These are phyloP conservation scores for Phoma sp. DNA, from an alignment of 2,329 filamentous ascomycete species.

Conservation along the genomic window DNA sequence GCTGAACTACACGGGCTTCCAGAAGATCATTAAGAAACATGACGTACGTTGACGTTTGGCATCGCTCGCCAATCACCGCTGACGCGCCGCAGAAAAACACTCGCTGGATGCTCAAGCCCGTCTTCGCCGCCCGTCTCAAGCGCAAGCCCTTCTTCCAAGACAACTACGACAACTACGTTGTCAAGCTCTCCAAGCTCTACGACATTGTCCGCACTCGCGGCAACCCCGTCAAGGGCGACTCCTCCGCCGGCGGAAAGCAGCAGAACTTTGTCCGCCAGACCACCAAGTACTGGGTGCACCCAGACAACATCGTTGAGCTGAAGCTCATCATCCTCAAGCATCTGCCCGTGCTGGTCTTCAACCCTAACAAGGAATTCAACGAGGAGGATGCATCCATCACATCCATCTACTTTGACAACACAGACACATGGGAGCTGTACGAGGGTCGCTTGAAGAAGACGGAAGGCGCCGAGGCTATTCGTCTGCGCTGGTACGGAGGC, in stretches of 20 bases:
- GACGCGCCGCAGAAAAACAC: slow-evolving; percentile 77
- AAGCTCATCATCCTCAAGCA: slow-evolving; percentile 99
- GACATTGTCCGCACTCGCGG: slow-evolving; percentile 92
- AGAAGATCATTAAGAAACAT: slow-evolving; percentile 99
- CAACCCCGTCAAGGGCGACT: slow-evolving; percentile 90
- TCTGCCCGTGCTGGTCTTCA: slow-evolving; percentile 95
- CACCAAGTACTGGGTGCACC: slow-evolving; percentile 99
- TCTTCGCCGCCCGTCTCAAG: slow-evolving; percentile 94
- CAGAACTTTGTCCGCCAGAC: slow-evolving; percentile 97
- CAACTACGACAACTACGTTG: slow-evolving; percentile 95
- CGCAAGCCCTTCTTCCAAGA: slow-evolving; percentile 99
- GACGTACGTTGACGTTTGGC: slow-evolving; percentile 67
- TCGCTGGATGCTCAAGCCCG: slow-evolving; percentile 87
- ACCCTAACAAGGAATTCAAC: slow-evolving; percentile 95
- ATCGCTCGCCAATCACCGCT: slow-evolving; percentile 18
- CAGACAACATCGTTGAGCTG: slow-evolving; percentile 96
- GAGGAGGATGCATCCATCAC: slow-evolving; percentile 90
- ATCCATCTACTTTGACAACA: slow-evolving; percentile 98
- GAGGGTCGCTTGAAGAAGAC: slow-evolving; percentile 95
- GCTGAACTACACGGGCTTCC: slow-evolving; percentile 97
- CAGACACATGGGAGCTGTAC: slow-evolving; percentile 92
- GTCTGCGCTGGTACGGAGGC: slow-evolving; percentile 94
- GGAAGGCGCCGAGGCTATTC: slow-evolving; percentile 95
- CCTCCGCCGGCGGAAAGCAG: slow-evolving; percentile 86
- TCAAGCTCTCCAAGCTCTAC: slow-evolving; percentile 93